phyloP scores from a whole-genome alignment of 2,329 filamentous ascomycete genomes.

The Aureobasidium subglaciale region DNA sequence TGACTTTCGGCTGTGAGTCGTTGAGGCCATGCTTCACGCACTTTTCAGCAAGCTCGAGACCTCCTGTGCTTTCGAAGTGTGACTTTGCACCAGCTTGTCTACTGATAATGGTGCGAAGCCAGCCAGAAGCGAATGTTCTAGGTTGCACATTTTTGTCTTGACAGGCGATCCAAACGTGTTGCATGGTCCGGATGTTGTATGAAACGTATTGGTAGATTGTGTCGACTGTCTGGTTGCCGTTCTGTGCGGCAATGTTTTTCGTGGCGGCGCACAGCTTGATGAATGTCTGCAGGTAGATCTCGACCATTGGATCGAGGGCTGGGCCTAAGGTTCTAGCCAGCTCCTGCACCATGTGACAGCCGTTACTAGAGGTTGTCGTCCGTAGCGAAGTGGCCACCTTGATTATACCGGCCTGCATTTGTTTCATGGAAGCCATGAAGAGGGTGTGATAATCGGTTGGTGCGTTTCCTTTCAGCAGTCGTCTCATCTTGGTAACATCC shows the following conservation, averaged over 20 bases:
- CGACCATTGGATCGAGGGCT: conserved; percentile 78
- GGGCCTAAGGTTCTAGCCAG: conserved; percentile 69
- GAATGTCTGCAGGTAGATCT: conserved; percentile 80
- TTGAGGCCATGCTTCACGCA: conserved; percentile 81
- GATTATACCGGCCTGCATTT: conserved; percentile 76
- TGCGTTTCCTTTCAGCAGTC: conserved; percentile 76
- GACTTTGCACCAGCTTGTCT: conserved; percentile 72
- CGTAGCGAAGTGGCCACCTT: conserved; percentile 77
- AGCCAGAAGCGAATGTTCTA: conserved; percentile 68
- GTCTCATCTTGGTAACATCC: conserved; percentile 66
- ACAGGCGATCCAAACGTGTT: conserved; percentile 73
- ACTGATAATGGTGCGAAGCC: conserved; percentile 75
- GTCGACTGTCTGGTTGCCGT: conserved; percentile 74
- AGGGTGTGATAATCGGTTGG: conserved; percentile 65
- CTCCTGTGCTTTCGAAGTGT: conserved; percentile 76
- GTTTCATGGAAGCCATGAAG: conserved; percentile 65
- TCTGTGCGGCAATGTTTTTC: conserved; percentile 86
- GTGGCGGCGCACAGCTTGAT: conserved; percentile 84
- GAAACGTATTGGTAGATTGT: conserved; percentile 71
- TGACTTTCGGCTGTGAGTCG: conserved; percentile 83
- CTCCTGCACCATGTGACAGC: conserved; percentile 77
- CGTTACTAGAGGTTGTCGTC: conserved; percentile 84
- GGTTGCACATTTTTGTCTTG: conserved; percentile 93
- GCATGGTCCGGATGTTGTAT: conserved; percentile 73
- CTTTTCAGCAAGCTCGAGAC: conserved; percentile 77